These are phyloP conservation scores for Colletotrichum salicis DNA, from an alignment of 2,329 filamentous ascomycete genomes.

Conservation along the genomic window DNA sequence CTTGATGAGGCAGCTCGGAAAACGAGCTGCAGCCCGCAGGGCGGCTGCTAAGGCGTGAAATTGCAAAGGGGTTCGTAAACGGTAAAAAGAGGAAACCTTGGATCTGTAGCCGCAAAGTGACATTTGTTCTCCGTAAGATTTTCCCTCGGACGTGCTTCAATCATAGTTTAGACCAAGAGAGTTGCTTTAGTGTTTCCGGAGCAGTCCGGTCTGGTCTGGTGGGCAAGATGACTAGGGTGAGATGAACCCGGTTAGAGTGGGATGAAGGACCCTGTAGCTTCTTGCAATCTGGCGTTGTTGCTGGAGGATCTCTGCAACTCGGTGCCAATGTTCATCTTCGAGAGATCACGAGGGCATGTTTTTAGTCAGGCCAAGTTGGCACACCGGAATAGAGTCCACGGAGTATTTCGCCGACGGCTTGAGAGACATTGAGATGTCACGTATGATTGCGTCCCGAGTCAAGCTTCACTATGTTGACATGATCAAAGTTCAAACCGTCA, in stretches of 20 bases:
- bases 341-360: not conserved
- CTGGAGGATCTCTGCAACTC: not conserved
- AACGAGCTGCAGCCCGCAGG: not conserved
- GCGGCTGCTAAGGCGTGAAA: slow-evolving; percentile 2
- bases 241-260: not conserved
- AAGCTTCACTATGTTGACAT: not conserved
- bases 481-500: not conserved
- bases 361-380: not conserved
- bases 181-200: not conserved
- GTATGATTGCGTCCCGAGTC: not conserved
- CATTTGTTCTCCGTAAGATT: not conserved
- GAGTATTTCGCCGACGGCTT: not conserved
- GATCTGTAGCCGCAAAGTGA: not conserved
- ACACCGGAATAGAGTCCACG: not conserved
- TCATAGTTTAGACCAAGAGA: not conserved
- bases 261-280: not conserved
- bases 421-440: not conserved
- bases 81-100: not conserved
- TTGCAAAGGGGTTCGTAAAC: slow-evolving; percentile 16
- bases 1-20: slow-evolving; percentile 21
- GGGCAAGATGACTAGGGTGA: not conserved
- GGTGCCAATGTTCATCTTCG: not conserved
- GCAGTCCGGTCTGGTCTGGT: not conserved
- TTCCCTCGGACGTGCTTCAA: too few species aligned
- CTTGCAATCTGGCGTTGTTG: not conserved